Evolutionary conservation across 805 yeast species (phyloP), one percentile per base, ranked within the genome.

Genomic region (Kluyveromyces aestuarii): DNA sequence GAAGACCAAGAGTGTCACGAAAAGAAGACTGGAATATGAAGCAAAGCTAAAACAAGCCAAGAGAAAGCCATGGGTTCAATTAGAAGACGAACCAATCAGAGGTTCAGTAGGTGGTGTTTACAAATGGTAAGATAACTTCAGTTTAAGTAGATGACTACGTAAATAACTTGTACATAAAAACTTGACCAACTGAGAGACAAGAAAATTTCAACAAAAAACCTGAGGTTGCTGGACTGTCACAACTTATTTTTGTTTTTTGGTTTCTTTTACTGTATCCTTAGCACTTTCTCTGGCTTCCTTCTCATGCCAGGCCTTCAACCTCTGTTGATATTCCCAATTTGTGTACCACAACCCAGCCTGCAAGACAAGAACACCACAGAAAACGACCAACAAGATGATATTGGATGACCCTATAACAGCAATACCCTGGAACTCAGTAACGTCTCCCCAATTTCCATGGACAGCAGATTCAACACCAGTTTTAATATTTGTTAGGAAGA

Each of bases 291-390:
- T 56, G 3, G 61, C 63, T 49, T 66, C 71, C 50, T 64, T 63
- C n/a, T 57, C 57, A 45, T 57, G 53, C 50, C 67, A 69, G 19
- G 46, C 51, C 25, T 56, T 60, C 45, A 71, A 55, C 61, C 74
- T 67, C 40, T 61, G 63, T 51, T 68, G 65, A 54, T 64, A 70
- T 25, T 81, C 84, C 76, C 80, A 75, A 58, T 78, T 79, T 30
- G 96, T 96, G 69, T 85, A 91, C 77, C 85, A 87, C 60, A 91
- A 76, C 37, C 97, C 97, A 47, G 79, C 81, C 71, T 93, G 98
- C 56, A 93, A 75, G 9, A 86, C 73, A 40, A 89, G 68, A n/a
- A 89, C 85, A 55, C 96, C 97, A 19, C 79, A 62, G 46, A 90
- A 71, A 16, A 85, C 72, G 47, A 87, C 64, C 8, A 85, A 79